These are phyloP conservation scores for Aspergillus phoenicis DNA, from an alignment of 2,329 filamentous ascomycete genomes.

Conservation along the genomic window DNA sequence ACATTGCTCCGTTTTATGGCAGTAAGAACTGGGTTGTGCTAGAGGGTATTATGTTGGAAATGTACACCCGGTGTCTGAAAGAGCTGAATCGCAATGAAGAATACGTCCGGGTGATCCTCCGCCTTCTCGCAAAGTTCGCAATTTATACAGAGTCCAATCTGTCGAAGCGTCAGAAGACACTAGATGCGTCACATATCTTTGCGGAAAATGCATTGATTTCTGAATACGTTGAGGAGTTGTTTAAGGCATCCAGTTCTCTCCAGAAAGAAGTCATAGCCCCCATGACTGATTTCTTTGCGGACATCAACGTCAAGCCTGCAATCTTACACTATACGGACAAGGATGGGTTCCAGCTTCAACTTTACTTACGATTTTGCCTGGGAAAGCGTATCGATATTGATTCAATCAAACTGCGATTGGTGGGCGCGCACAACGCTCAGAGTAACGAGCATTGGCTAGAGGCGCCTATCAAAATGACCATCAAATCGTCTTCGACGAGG, in stretches of 20 bases:
- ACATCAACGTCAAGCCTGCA: conserved; percentile 67
- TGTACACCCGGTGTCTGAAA: conserved; percentile 82
- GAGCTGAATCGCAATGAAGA: conserved; percentile 75
- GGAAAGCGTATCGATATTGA: conserved; percentile 70
- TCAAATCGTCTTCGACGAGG: conserved; percentile 60
- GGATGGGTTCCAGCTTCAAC: conserved; percentile 72
- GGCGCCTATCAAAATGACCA: conserved; percentile 45
- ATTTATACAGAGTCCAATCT: conserved; percentile 36
- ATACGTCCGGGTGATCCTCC: conserved; percentile 74
- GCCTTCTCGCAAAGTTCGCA: conserved; percentile 55
- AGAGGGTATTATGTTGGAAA: conserved; percentile 79
- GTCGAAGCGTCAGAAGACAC: conserved; percentile 32
- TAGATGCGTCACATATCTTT: conserved; percentile 35
- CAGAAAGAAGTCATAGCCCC: conserved; percentile 67
- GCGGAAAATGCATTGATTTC: conserved; percentile 35
- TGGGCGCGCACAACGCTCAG: conserved; percentile 51
- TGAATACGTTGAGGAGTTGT: conserved; percentile 45
- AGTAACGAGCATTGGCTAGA: conserved; percentile 70
- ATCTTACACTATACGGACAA: conserved; percentile 69
- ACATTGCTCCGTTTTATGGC: conserved; percentile 77
- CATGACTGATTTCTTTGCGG: conserved; percentile 72
- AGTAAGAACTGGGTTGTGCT: conserved; percentile 76
- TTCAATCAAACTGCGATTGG: conserved; percentile 64
- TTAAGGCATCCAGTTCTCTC: conserved; percentile 53
- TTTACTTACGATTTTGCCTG: conserved; percentile 72